phyloP scores from a whole-genome alignment of 306 rosid genomes.

The Cyamopsis tetragonoloba region DNA sequence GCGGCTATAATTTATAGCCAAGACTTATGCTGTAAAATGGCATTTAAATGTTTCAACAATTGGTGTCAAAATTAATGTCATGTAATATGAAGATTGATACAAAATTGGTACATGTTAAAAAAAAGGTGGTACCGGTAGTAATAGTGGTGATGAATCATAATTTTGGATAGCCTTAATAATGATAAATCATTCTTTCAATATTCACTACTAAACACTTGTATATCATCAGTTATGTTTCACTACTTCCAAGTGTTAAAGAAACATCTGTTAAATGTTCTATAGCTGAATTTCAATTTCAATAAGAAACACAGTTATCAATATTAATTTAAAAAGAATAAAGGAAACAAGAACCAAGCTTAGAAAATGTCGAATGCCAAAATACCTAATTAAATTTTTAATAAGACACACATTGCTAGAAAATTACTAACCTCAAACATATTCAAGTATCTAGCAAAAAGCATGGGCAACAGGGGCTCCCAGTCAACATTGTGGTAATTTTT shows the following conservation, averaged over 20 bases:
- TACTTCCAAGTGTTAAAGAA: not conserved
- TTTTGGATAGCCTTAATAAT: not conserved
- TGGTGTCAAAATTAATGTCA: not conserved
- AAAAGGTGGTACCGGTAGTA: not conserved
- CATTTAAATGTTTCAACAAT: not conserved
- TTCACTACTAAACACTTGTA: not conserved
- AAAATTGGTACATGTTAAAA: not conserved
- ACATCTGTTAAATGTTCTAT: not conserved
- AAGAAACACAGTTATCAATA: constrained; percentile 10
- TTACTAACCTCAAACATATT: constrained; percentile 96
- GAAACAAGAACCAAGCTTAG: not conserved
- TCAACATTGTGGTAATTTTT: constrained; percentile 67
- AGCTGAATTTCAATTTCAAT: not conserved
- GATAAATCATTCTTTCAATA: constrained; percentile 12
- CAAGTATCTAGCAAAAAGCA: constrained; percentile 85
- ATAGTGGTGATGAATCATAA: constrained; percentile 10
- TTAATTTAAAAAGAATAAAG: not conserved
- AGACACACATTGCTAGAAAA: constrained; percentile 20
- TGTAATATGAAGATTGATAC: not conserved
- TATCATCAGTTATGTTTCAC: constrained; percentile 1
- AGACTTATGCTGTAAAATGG: not conserved
- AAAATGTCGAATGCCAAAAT: not conserved
- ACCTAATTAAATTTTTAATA: constrained; percentile 12
- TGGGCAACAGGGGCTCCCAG: constrained; percentile 82
- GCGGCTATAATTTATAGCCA: not conserved